These are phyloP conservation scores for Rhizopus arrhizus DNA, from an alignment of 371 early-diverging fungal species.

Conservation along the genomic window DNA sequence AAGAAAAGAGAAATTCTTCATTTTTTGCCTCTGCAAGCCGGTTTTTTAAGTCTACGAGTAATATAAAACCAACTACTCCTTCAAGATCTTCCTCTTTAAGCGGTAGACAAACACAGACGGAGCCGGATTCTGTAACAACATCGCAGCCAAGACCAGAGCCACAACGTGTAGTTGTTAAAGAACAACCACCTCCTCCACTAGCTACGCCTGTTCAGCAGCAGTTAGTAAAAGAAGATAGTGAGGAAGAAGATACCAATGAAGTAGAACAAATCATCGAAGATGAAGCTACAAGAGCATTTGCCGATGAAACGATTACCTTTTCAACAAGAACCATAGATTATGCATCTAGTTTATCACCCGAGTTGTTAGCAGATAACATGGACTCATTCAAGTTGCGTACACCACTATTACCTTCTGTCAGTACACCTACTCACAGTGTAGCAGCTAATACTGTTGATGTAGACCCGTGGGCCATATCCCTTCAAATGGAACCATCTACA, in stretches of 20 bases:
- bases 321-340: neutral
- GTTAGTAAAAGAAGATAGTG: constrained; percentile 12
- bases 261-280: constrained; percentile 32
- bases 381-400: constrained; percentile 8
- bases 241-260: constrained; percentile 21
- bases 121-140: neutral
- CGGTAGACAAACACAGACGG: neutral
- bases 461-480: constrained; percentile 18
- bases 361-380: constrained; percentile 9
- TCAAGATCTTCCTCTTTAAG: constrained; percentile 11
- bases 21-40: constrained; percentile 22
- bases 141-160: neutral
- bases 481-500: constrained; percentile 9
- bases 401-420: constrained; percentile 15
- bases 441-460: constrained; percentile 7
- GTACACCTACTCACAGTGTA: constrained; percentile 20
- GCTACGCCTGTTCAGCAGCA: neutral
- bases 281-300: constrained; percentile 51
- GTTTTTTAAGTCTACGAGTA: constrained; percentile 9
- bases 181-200: neutral
- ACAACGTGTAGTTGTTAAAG: neutral
- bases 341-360: constrained; percentile 12
- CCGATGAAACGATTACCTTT: constrained; percentile 34
- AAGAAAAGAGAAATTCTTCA: constrained; percentile 11
- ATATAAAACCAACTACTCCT: constrained; percentile 3